phyloP scores from a whole-genome alignment of 1,284 basidiomycete genomes.

The Phenoliferia sp. region DNA sequence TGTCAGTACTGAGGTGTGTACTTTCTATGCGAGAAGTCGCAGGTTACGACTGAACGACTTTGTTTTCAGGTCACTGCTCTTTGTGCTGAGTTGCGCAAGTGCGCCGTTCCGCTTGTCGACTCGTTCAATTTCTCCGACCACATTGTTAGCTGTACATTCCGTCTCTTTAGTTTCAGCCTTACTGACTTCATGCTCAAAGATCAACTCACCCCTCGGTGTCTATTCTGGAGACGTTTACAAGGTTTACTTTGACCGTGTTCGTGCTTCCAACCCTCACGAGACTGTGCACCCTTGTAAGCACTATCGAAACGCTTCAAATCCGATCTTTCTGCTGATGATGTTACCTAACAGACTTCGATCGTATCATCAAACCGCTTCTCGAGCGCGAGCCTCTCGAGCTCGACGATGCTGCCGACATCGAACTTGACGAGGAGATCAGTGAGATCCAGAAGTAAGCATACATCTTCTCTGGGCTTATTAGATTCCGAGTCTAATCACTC shows the following conservation, averaged over 20 bases:
- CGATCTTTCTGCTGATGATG: not conserved
- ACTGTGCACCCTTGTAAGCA: conserved; percentile 26
- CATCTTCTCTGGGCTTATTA: not conserved
- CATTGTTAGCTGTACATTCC: conserved; percentile 37
- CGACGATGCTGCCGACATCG: conserved; percentile 45
- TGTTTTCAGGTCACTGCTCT: conserved; percentile 49
- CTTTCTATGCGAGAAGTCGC: too few species aligned
- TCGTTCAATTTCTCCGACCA: conserved; percentile 53
- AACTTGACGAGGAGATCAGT: conserved; percentile 34
- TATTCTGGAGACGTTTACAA: conserved; percentile 47
- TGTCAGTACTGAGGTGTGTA: conserved; percentile 24
- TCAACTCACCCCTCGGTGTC: conserved; percentile 54
- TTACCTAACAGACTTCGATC: conserved; percentile 48
- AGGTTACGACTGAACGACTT: too few species aligned
- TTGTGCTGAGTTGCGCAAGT: conserved; percentile 48
- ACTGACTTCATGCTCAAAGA: conserved; percentile 4
- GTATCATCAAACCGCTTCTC: conserved; percentile 53
- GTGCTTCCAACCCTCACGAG: conserved; percentile 38
- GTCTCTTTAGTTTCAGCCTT: not conserved
- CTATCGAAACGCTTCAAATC: not conserved
- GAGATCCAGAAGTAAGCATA: conserved; percentile 1
- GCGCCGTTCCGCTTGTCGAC: conserved; percentile 52
- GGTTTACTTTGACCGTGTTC: conserved; percentile 49
- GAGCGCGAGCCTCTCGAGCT: conserved; percentile 46
- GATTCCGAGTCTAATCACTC: not conserved